Base-by-base conservation (phyloP, 768 basidiomycete genomes). In the Rhodosporidiobolus sp. region DNA sequence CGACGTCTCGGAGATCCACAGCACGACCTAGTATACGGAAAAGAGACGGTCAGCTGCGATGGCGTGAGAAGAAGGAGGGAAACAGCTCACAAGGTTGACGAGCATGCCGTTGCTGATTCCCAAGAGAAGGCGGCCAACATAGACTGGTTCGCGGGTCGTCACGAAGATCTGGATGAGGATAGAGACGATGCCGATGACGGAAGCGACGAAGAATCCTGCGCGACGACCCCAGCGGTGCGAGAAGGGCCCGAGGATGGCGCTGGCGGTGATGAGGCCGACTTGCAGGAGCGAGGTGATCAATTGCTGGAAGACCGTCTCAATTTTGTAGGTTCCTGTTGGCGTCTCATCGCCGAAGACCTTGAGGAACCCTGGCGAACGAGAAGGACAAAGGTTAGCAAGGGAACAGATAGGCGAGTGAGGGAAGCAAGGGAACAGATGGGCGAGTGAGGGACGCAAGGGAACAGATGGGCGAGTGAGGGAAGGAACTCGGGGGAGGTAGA, bases 241-340 rank as follows among this genome's bases (percentile, higher is more conserved):
- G 53, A 52, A 56, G 38, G 55, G 48, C 17, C 62, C 55, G 56
- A 62, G 50, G 35, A 58, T 17, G 46, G 62, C 49, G 24, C 56
- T 61, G 5, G 72, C 67, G n/a, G 38, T 38, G 48, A 76, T 74
- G 7, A 76, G 64, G 50, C 75, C 75, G 22, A 76, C 73, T 74
- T 76, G 75, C 10, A 76, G 75, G 38, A 76, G 63, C 28, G 66
- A 69, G 6, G 75, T 76, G 56, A 76, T 76, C 26, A 76, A 64
- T 56, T 76, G 75, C 55, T 76, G 75, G 46, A 76, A 76, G 1
- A 59, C 55, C 28, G 63, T 74, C 68, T 67, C 55, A 63, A 65
- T 70, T 3, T 49, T 63, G 26, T 38, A 70, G 26, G 54, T 63
- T 49, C 50, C 53, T 48, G n/a, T 32, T 3, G 46, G 32, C 30